Evolutionary conservation across 2,329 filamentous ascomycete species (phyloP).

Genomic region (Sporothrix pseudoabietina): DNA sequence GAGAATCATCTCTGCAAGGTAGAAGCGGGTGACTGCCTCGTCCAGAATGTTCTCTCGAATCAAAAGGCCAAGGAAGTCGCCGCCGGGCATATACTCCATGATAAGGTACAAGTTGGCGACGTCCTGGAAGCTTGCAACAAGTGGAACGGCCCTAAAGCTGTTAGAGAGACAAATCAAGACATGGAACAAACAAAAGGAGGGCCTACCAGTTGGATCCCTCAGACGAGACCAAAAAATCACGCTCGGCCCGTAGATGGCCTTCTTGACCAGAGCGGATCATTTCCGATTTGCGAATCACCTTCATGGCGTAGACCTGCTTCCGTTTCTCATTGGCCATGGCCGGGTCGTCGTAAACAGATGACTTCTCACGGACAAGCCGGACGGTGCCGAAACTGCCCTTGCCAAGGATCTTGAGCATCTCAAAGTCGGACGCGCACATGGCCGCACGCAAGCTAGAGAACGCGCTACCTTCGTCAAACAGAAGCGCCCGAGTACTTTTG

Average conservation of each 20-base stretch:
- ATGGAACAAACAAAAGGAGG: too few relatives aligned
- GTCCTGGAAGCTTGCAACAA: conserved; percentile 90
- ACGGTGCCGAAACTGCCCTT: conserved; percentile 96
- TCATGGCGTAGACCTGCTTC: conserved; percentile 86
- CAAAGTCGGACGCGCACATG: conserved; percentile 61
- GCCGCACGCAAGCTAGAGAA: not conserved
- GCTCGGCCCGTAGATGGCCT: conserved; percentile 84
- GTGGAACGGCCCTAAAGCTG: conserved; percentile 71
- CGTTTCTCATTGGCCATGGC: not conserved
- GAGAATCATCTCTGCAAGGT: conserved; percentile 92
- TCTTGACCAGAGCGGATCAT: conserved; percentile 93
- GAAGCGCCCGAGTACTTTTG: conserved; percentile 22
- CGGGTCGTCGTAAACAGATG: not conserved
- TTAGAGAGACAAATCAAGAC: not conserved
- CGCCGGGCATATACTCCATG: conserved; percentile 98
- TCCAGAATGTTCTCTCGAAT: conserved; percentile 82
- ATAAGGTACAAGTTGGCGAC: conserved; percentile 81
- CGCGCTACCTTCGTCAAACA: not conserved
- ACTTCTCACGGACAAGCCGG: conserved; percentile 73
- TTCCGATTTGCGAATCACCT: conserved; percentile 89
- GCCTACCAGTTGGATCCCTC: conserved; percentile 78
- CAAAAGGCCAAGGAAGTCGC: conserved; percentile 86
- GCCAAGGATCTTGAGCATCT: conserved; percentile 78
- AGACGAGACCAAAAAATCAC: conserved; percentile 87
- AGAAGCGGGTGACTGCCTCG: conserved; percentile 79